Evolutionary conservation across 345 rosid species (phyloP).

Genomic region (Heritiera littoralis): DNA sequence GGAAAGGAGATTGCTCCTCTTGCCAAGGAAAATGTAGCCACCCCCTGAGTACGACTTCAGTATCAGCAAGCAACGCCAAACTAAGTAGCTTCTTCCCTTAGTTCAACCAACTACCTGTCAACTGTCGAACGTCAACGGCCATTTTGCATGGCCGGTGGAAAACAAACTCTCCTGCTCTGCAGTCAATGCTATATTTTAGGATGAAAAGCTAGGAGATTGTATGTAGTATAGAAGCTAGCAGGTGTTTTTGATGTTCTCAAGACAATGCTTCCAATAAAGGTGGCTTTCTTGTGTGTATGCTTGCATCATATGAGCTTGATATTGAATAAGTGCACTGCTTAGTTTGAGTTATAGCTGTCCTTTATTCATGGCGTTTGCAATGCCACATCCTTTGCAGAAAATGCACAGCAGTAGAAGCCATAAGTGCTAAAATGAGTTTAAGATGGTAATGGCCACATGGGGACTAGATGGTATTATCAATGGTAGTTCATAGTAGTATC

Average conservation of each 20-base stretch:
- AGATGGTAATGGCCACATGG: too few species aligned
- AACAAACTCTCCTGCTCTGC: neutral
- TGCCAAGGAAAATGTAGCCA: conserved; percentile 79
- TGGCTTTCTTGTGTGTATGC: too few species aligned
- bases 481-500: too few species aligned
- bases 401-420: too few species aligned
- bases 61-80: neutral
- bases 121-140: neutral
- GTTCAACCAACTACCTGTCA: neutral
- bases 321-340: too few species aligned
- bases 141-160: neutral
- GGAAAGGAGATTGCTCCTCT: conserved; percentile 90
- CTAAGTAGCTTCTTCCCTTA: neutral
- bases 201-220: conserved; percentile 10
- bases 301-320: too few species aligned
- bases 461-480: too few species aligned
- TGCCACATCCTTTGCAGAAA: too few species aligned
- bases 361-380: too few species aligned
- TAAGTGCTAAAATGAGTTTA: too few species aligned
- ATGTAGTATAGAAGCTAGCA: neutral
- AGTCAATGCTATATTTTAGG: neutral
- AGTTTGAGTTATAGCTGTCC: too few species aligned
- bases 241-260: neutral
- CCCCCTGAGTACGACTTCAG: conserved; percentile 45
- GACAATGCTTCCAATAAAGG: neutral